A percentile compares a stretch with the other conserved stretches of the same genome.
Conservation (phyloP, 2,329 filamentous ascomycete species). For the Scorias spongiosa region DNA sequence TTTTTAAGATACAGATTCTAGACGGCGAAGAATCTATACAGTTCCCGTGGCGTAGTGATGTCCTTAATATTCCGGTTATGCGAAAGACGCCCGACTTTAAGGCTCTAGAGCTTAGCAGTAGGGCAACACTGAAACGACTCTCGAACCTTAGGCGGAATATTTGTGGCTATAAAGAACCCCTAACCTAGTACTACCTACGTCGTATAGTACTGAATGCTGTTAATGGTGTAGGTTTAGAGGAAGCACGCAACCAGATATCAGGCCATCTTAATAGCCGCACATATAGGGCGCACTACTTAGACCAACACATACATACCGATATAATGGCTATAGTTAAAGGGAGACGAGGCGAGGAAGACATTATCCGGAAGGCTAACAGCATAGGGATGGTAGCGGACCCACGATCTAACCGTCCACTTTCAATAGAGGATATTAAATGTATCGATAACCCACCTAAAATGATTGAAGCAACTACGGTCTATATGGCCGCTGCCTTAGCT, state of each 20-base stretch:
- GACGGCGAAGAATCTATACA: background rate
- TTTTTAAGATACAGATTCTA: background rate
- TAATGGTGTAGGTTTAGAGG: background rate
- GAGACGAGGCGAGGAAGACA: background rate
- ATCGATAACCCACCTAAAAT: background rate
- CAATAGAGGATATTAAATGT: background rate
- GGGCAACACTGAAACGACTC: background rate
- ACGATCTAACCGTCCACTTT: background rate
- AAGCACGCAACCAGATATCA: slow-evolving; percentile 4
- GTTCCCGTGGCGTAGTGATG: background rate
- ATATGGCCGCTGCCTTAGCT: background rate
- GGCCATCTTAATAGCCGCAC: slow-evolving; percentile 1
- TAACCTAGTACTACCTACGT: background rate
- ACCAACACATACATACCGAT: background rate
- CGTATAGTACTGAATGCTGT: background rate
- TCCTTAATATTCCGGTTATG: background rate
- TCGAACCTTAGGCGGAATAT: background rate
- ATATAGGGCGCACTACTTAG: slow-evolving; percentile 1
- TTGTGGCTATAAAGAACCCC: background rate
- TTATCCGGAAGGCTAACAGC: slow-evolving; percentile 1
- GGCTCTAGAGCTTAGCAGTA: background rate
- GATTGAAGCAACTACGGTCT: background rate
- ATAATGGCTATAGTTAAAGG: background rate
- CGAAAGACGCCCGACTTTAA: background rate
- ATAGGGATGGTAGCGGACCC: slow-evolving; percentile 1